Evolutionary conservation across 2,329 filamentous ascomycete genomes (phyloP), one percentile per base, ranked within the genome.

Genomic region (Aureobasidium subglaciale): DNA sequence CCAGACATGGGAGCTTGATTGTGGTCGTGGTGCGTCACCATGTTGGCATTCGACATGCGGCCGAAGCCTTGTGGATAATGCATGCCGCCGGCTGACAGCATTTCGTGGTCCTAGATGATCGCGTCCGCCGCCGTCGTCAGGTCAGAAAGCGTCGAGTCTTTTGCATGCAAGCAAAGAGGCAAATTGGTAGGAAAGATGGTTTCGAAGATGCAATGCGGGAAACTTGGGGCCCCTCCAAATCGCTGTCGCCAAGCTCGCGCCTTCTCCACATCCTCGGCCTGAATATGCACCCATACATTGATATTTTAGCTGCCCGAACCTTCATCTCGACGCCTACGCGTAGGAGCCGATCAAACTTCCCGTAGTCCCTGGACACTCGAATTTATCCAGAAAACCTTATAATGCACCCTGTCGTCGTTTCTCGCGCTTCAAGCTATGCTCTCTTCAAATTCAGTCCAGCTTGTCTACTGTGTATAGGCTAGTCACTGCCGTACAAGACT

Each of bases 1-100:
- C 66, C 66, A 22, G 58, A 59, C n/a, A 63, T 52, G 29, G 37
- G 56, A 38, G 37, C 24, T 43, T 57, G 58, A 32, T 56, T 49
- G 16, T 55, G 38, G 43, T 63, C 41, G 24, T 63, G 63, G 29
- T 63, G 59, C 35, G 63, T 60, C 16, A 62, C 60, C 59, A 65
- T 63, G 53, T 61, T 62, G 16, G 60, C 61, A 38, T 56, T 59
- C 27, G 45, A 42, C 37, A 57, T 35, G 37, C 49, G 56, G 29
- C 64, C 64, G 46, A 64, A 65, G 46, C 58, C 60, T 52, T 59
- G 35, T 13, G 61, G 55, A 53, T 65, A 64, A 34, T 63, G 62
- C 43, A 61, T 63, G 30, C 61, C 57, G 48, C 63, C 60, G 27
- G 63, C 59, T 41, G 64, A 65, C 57, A 67, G 60, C 63, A 66